These are phyloP conservation scores for Lentinus brumalis DNA, from an alignment of 768 basidiomycete genomes.

Conservation along the genomic window DNA sequence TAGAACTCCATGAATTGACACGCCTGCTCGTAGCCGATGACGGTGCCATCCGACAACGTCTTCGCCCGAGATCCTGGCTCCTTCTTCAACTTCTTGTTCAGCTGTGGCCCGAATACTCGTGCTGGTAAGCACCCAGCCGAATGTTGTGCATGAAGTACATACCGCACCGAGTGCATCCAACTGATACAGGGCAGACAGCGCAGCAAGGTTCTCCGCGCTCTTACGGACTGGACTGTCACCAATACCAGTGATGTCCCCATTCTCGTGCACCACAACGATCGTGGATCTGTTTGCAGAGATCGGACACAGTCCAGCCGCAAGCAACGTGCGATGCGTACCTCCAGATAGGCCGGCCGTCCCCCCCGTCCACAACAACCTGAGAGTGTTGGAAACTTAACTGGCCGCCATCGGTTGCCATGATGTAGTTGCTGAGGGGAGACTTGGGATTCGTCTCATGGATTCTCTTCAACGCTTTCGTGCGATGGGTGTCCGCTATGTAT, in stretches of 20 bases:
- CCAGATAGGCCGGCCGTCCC: conserved; percentile 38
- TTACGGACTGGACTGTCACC: conserved; percentile 53
- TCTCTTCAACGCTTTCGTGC: conserved; percentile 31
- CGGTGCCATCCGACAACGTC: conserved; percentile 61
- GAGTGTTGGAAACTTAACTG: conserved; percentile 32
- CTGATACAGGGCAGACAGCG: conserved; percentile 73
- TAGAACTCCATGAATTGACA: conserved; percentile 96
- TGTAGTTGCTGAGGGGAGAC: conserved; percentile 49
- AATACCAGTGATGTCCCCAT: conserved; percentile 18
- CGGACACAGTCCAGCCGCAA: background rate
- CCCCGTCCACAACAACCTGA: conserved; percentile 28
- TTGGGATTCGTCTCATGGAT: conserved; percentile 50
- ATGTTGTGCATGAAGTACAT: conserved; percentile 31
- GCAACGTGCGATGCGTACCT: conserved; percentile 40
- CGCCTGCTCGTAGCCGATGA: conserved; percentile 70
- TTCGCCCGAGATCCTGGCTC: conserved; percentile 25
- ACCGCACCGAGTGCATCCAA: conserved; percentile 65
- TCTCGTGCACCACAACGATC: conserved; percentile 27
- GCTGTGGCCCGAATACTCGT: background rate
- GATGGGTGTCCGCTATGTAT: conserved; percentile 34
- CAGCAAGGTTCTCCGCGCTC: conserved; percentile 74
- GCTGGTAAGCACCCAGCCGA: too few species aligned
- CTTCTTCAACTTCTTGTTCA: conserved; percentile 15
- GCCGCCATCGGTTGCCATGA: conserved; percentile 21
- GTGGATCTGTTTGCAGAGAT: conserved; percentile 37